Evolutionary conservation across 768 basidiomycete genomes (phyloP), one percentile per base, ranked within the genome.

Genomic region (Phanerochaete sordida): DNA sequence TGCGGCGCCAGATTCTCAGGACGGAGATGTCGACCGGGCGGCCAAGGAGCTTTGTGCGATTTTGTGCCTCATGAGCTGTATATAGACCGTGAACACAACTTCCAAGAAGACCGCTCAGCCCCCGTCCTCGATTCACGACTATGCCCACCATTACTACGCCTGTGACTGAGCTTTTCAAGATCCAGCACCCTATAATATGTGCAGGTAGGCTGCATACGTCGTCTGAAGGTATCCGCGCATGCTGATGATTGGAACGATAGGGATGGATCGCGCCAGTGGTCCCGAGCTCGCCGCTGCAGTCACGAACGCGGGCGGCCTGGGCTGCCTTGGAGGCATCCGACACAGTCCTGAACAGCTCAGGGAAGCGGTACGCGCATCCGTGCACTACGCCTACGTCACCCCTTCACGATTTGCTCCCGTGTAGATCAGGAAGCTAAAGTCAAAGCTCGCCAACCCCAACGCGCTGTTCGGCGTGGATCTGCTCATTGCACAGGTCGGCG

Each of bases 251-350:
- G 4, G 28, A 21, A 31, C 33, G 19, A 57, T 64, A 81, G 82
- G 86, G 28, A 85, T 84, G 84, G 86, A 86, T 62, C 84, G 85
- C 16, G 83, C 85, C 19, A 83, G 84, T 11, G 86, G 86, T 23
- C 83, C 94, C 19, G 93, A 95, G 72, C 84, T 95, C 23, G 94
- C 93, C 16, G 95, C 94, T 43, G 94, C 92, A 43, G 94, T 96
- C 58, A 93, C 92, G 45, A 97, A 96, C 67, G 95, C 93, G 26
- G 94, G 95, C 48, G 95, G 95, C 54, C 66, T 97, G 43, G 95
- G 95, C 62, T 93, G 96, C 56, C 92, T 98, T 62, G 95, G 95
- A 39, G 95, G 95, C 56, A 79, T 90, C 33, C 91, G 91, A 0
- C 93, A 89, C 70, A 92, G 92, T 2, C 90, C 90, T 21, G 90